These are phyloP conservation scores for Termitomyces sp. DNA, from an alignment of 768 basidiomycete species.

Conservation along the genomic window DNA sequence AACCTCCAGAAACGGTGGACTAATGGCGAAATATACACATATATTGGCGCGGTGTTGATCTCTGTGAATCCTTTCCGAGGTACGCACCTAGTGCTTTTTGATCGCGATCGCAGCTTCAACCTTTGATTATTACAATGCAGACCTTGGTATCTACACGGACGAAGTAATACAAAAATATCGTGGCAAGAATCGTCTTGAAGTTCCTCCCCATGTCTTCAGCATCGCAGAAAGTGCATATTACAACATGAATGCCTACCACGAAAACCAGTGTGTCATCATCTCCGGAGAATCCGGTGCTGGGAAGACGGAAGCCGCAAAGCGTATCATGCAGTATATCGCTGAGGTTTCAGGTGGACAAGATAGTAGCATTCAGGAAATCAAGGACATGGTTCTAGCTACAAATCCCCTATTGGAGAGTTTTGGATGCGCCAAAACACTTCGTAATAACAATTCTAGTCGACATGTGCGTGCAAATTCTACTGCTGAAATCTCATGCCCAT, in stretches of 20 bases:
- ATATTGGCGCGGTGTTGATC: slow-evolving; percentile 96
- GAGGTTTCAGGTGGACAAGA: slow-evolving; percentile 90
- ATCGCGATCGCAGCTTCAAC: slow-evolving; percentile 8
- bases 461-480: slow-evolving; percentile 62
- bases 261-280: slow-evolving; percentile 99
- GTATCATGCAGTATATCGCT: slow-evolving; percentile 99
- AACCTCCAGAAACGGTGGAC: slow-evolving; percentile 97
- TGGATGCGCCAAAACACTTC: slow-evolving; percentile 97
- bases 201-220: slow-evolving; percentile 96
- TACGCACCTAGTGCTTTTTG: slow-evolving; percentile 27
- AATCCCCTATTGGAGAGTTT: slow-evolving; percentile 98
- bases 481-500: slow-evolving; percentile 18
- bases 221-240: slow-evolving; percentile 98
- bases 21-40: slow-evolving; percentile 96
- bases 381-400: slow-evolving; percentile 99
- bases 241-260: slow-evolving; percentile 98
- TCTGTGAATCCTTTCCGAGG: slow-evolving; percentile 99
- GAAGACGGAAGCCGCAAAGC: slow-evolving; percentile 98
- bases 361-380: slow-evolving; percentile 93
- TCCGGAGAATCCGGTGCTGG: slow-evolving; percentile 99
- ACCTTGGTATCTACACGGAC: slow-evolving; percentile 97
- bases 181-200: slow-evolving; percentile 97
- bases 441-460: slow-evolving; percentile 98
- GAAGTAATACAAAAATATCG: slow-evolving; percentile 82
- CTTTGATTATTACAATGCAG: slow-evolving; percentile 36